A percentile compares a stretch with the other conserved stretches of the same genome.
Conservation (phyloP, 1,284 basidiomycete genomes). For the Apiotrichum gracile region DNA sequence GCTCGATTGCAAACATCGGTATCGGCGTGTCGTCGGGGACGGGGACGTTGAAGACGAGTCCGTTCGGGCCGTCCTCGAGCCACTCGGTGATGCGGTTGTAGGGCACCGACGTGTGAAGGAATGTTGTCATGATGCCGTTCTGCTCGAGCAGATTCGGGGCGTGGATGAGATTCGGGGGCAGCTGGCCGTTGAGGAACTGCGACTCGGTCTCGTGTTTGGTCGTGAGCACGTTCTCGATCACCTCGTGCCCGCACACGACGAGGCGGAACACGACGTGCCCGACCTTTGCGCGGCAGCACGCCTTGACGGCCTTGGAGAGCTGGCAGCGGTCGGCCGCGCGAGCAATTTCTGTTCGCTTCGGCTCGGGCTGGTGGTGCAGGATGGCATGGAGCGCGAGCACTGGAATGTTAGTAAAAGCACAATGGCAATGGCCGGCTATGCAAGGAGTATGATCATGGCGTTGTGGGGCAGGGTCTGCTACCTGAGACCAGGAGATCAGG, state of each 20-base stretch:
- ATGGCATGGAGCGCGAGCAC: slow-evolving; percentile 16
- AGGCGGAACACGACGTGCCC: slow-evolving; percentile 17
- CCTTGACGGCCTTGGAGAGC: slow-evolving; percentile 13
- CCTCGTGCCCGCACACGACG: slow-evolving; percentile 18
- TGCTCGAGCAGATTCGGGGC: slow-evolving; percentile 26
- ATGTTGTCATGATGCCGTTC: slow-evolving; percentile 20
- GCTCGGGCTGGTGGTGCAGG: slow-evolving; percentile 17
- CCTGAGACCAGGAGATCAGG: too few species aligned
- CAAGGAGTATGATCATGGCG: too few species aligned
- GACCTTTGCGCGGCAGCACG: slow-evolving; percentile 12
- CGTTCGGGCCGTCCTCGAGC: slow-evolving; percentile 6
- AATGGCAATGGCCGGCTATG: too few species aligned
- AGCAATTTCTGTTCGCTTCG: slow-evolving; percentile 14
- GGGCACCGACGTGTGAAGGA: slow-evolving; percentile 21
- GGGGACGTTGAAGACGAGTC: slow-evolving; percentile 21
- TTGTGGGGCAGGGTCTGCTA: too few species aligned
- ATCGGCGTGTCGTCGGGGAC: slow-evolving; percentile 27
- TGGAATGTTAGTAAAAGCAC: neutral
- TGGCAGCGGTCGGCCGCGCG: slow-evolving; percentile 14
- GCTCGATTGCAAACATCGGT: slow-evolving; percentile 28
- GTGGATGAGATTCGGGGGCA: neutral
- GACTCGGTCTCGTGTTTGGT: neutral
- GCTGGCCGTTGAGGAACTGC: neutral
- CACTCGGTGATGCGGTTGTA: slow-evolving; percentile 11
- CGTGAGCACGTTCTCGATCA: slow-evolving; percentile 12